Conservation (phyloP, 345 rosid genomes). For the Noccaea bulbosa region DNA sequence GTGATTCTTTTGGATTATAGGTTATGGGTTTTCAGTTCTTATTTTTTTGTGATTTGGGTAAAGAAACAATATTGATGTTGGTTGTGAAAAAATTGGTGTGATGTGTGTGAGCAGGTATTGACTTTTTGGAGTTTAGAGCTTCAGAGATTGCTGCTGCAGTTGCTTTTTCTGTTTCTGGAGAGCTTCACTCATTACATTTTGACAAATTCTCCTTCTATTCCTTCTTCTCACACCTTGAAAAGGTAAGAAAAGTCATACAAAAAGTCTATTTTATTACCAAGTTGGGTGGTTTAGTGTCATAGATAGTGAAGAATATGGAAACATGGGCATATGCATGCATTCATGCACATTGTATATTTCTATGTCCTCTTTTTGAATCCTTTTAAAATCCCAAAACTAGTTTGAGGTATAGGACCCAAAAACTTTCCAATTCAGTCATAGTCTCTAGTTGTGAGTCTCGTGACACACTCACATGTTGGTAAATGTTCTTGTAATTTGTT, state of each 20-base stretch:
- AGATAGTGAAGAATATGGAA: slow-evolving; percentile 14
- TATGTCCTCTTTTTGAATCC: slow-evolving; percentile 8
- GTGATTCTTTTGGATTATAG: background rate
- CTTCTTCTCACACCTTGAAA: slow-evolving; percentile 38
- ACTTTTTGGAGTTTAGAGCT: slow-evolving; percentile 75
- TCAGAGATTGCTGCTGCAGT: slow-evolving; percentile 81
- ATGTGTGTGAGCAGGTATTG: slow-evolving; percentile 59
- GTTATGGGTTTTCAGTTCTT: background rate
- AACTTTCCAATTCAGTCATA: slow-evolving; percentile 20
- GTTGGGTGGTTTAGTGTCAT: background rate
- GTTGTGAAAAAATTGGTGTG: slow-evolving; percentile 21
- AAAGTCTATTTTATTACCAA: slow-evolving; percentile 8
- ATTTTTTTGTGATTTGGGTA: background rate
- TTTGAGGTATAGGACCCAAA: slow-evolving; percentile 4
- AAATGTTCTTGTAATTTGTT: background rate
- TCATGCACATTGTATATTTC: slow-evolving; percentile 6
- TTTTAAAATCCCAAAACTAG: slow-evolving; percentile 7
- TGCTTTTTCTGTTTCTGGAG: slow-evolving; percentile 60
- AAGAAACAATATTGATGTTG: slow-evolving; percentile 15
- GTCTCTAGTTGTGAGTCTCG: slow-evolving; percentile 30
- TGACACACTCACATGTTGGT: slow-evolving; percentile 42
- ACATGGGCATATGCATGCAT: slow-evolving; percentile 6
- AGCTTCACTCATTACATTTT: slow-evolving; percentile 25
- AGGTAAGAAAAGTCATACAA: slow-evolving; percentile 26
- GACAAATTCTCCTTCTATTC: slow-evolving; percentile 32